These are phyloP conservation scores for Colletotrichum shisoi DNA, from an alignment of 2,329 filamentous ascomycete species.

Conservation along the genomic window DNA sequence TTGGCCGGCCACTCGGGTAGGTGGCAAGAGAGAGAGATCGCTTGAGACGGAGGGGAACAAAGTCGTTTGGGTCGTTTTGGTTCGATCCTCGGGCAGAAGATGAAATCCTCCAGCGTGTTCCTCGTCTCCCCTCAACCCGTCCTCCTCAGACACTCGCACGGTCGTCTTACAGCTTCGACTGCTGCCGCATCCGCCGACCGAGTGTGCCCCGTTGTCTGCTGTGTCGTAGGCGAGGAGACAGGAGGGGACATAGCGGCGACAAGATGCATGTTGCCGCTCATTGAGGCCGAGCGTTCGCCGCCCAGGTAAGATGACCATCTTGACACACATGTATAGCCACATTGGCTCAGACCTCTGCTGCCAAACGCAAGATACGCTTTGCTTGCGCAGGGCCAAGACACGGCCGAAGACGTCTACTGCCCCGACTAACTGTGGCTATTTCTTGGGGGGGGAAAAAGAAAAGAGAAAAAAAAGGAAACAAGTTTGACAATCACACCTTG, in stretches of 20 bases:
- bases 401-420: conserved; percentile 25
- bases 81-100: conserved; percentile 36
- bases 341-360: conserved; percentile 31
- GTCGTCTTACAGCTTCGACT: conserved; percentile 21
- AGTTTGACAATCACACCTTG: background rate
- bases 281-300: conserved; percentile 23
- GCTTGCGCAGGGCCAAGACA: conserved; percentile 36
- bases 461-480: background rate
- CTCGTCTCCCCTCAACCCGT: background rate
- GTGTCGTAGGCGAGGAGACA: background rate
- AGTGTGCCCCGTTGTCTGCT: conserved; percentile 12
- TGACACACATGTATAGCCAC: conserved; percentile 37
- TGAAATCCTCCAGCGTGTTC: conserved; percentile 33
- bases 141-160: conserved; percentile 33
- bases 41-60: conserved; percentile 2
- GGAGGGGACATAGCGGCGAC: conserved; percentile 24
- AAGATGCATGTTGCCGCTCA: conserved; percentile 23
- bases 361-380: conserved; percentile 39
- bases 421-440: conserved; percentile 1
- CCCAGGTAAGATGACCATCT: background rate
- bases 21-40: conserved; percentile 19
- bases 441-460: background rate
- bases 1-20: background rate
- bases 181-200: conserved; percentile 20
- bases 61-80: conserved; percentile 24